Evolutionary conservation across 2,329 filamentous ascomycete species (phyloP), one percentile per base, ranked within the genome.

Genomic region (Magnaporthiopsis incrustans): DNA sequence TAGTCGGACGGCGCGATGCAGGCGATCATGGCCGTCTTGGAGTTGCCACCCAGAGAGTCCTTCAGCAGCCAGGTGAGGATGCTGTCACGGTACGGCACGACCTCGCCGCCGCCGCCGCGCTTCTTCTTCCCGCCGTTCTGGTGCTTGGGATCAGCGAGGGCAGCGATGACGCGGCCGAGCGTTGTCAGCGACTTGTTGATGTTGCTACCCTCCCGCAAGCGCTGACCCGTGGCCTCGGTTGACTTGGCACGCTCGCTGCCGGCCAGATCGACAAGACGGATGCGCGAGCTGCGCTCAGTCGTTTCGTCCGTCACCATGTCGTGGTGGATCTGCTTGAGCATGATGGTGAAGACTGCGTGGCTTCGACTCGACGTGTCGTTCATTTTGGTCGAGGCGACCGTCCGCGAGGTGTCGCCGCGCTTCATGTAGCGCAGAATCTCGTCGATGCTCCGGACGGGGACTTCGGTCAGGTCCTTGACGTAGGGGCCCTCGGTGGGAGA

Each of bases 1-100:
- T 96, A 98, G 77, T 99, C 95, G 64, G 95, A 95, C 4, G 95
- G 95, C 72, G 93, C 97, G 73, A 99, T 97, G 63, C 94, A 94
- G 62, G 95, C 96, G 81, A 99, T 99, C 96, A 99, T 99, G 66
- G 95, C 95, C 30, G 95, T 99, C 91, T 98, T 94, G 75, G 94
- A 98, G 82, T 99, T 99, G 72, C 95, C 95, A 73, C 95, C 95
- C 7, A 99, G 79, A 4, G 94, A 98, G 75, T 99, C 96, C 74
- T 99, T 99, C 68, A 99, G 78, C 59, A 99, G 79, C 95, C 95
- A 99, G 1, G 95, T 99, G 69, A 99, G 79, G 61, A 99, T 87
- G 73, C 92, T 97, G 79, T 99, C 96, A 84, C 95, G 90, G 74
- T 99, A 99, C 0, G 95, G 96, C 0, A 99, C 95, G 1, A 98